A percentile compares a stretch with the other conserved stretches of the same genome.
phyloP scores from a whole-genome alignment of 176 grass and related monocot genomes.

The Juncus inflexus region DNA sequence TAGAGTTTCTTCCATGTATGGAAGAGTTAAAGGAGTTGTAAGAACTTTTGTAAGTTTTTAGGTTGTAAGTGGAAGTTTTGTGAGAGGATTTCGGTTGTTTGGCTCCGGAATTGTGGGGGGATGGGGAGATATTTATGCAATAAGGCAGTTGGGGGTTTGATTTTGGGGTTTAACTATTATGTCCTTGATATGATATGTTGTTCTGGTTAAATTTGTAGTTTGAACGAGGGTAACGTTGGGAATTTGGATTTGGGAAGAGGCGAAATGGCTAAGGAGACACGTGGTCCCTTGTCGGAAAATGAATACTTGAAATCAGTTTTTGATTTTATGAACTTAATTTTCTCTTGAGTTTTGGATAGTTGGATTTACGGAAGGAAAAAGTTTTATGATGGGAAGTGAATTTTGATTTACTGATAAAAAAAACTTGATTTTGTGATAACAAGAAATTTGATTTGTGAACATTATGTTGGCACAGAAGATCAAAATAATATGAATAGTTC shows the following conservation, averaged over 20 bases:
- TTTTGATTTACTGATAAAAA: too few species aligned
- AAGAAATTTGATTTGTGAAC: too few species aligned
- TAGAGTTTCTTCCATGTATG: slow-evolving; percentile 18
- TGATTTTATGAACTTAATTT: too few species aligned
- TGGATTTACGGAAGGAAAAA: too few species aligned
- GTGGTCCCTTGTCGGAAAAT: background rate
- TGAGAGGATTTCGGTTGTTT: background rate
- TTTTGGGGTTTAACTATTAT: slow-evolving; percentile 6
- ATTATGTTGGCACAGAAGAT: slow-evolving; percentile 11
- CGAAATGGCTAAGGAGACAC: slow-evolving; percentile 10
- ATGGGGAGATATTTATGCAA: slow-evolving; percentile 8
- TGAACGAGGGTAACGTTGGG: background rate
- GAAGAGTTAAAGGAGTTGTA: background rate
- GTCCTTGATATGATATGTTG: background rate
- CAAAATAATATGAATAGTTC: slow-evolving; percentile 6
- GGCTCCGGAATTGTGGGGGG: slow-evolving; percentile 7
- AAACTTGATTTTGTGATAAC: too few species aligned
- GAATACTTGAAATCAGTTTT: background rate
- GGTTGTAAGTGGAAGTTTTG: background rate
- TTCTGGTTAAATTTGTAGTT: background rate
- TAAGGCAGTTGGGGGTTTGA: slow-evolving; percentile 9
- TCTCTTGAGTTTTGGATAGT: too few species aligned
- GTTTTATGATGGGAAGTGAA: too few species aligned
- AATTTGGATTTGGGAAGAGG: background rate
- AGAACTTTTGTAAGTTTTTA: background rate